Evolutionary conservation across 2,329 filamentous ascomycete species (phyloP), one percentile per base, ranked within the genome.

Genomic region (Didymella segeticola): DNA sequence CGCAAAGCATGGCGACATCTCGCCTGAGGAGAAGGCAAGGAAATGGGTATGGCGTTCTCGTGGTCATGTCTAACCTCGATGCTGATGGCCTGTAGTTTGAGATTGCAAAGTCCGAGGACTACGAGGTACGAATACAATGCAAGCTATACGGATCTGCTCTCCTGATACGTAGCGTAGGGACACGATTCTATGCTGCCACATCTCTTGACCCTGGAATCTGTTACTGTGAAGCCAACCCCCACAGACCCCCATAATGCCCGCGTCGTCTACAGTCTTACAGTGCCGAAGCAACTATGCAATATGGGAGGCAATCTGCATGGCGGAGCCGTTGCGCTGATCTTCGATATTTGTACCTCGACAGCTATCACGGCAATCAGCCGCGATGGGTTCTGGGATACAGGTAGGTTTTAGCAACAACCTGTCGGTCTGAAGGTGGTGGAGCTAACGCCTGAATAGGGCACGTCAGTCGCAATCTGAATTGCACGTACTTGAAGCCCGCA

Each of bases 301-400:
- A 59, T 45, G 48, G 41, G 34, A 15, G 41, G 75, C 1, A 80
- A 78, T 26, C 74, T 85, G 57, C 82, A 85, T 62, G 82, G 82
- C 17, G 82, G 82, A 6, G 81, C 80, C 2, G 80, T 81, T 2
- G 78, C 80, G 0, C 70, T 82, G 5, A 80, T 84, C 36, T 83
- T 83, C 54, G 84, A 86, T 62, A 80, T 85, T 69, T 76, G 78
- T 48, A 81, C 79, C 1, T 77, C 74, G 6, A 66, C 77, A 7
- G 70, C 77, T 5, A 67, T 78, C 14, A 61, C 56, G 5, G 64
- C 70, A 3, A 61, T 64, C 15, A 61, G 66, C 5, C 57, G 54
- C n/a, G 63, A 71, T 2, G 72, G 69, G 1, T 76, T 75, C 42
- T 81, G 78, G 78, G 68, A 79, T 38, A 66, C 69, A n/a, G 51